phyloP scores from a whole-genome alignment of 495 filamentous ascomycete species.

The Pyrenula aspistea region DNA sequence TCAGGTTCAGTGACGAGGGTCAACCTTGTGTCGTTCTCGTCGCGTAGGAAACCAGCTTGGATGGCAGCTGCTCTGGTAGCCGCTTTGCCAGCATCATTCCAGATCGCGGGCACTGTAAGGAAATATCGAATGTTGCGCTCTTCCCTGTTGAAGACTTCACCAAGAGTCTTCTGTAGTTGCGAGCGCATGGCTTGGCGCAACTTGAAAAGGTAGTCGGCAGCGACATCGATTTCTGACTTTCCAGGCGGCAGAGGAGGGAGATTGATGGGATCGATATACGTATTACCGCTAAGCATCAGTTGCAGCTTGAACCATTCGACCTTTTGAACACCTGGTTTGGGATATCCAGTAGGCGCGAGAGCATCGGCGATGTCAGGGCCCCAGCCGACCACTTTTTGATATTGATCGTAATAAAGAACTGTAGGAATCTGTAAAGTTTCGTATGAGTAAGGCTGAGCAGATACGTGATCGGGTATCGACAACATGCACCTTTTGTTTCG shows the following conservation, averaged over 20 bases:
- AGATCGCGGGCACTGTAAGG: conserved; percentile 66
- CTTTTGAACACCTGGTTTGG: conserved; percentile 69
- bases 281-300: conserved; percentile 70
- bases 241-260: conserved; percentile 64
- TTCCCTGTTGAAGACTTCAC: conserved; percentile 66
- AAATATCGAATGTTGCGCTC: conserved; percentile 71
- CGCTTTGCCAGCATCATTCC: conserved; percentile 73
- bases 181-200: conserved; percentile 65
- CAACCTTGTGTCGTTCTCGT: conserved; percentile 65
- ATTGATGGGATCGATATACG: conserved; percentile 74
- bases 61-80: conserved; percentile 66
- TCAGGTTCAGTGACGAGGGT: conserved; percentile 69
- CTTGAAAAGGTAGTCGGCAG: conserved; percentile 71
- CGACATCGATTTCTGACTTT: conserved; percentile 71
- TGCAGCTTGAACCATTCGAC: conserved; percentile 81
- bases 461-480: neutral
- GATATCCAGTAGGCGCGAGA: conserved; percentile 66
- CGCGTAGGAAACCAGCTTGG: conserved; percentile 63
- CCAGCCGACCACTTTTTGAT: conserved; percentile 74
- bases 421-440: conserved; percentile 50
- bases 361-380: conserved; percentile 72
- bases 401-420: conserved; percentile 72
- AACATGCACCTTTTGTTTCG: conserved; percentile 56
- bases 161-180: conserved; percentile 63
- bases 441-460: conserved; percentile 1